Evolutionary conservation across 2,329 filamentous ascomycete genomes (phyloP).

Genomic region (Penicillium sp.): DNA sequence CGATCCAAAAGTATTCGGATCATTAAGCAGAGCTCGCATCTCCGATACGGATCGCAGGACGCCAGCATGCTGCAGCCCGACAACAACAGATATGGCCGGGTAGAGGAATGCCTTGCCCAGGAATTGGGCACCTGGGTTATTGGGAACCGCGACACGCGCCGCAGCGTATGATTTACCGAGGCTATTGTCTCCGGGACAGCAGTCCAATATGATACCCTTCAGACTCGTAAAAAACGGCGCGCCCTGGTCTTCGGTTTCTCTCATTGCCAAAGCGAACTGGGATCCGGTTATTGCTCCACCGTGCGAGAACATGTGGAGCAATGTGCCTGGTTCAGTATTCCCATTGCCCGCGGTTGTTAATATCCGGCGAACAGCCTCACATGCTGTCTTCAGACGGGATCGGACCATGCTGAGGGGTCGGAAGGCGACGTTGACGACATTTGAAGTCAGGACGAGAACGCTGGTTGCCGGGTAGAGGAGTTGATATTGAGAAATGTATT

Average conservation of each 20-base stretch:
- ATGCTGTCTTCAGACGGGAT: slow-evolving; percentile 19
- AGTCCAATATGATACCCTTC: slow-evolving; percentile 21
- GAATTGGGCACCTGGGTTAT: slow-evolving; percentile 6
- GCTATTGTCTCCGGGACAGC: slow-evolving; percentile 22
- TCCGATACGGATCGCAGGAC: slow-evolving; percentile 14
- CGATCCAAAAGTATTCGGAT: slow-evolving; percentile 15
- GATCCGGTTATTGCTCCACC: slow-evolving; percentile 23
- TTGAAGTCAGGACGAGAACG: slow-evolving; percentile 26
- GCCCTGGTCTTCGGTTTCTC: slow-evolving; percentile 9
- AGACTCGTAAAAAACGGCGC: slow-evolving; percentile 5
- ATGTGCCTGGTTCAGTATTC: slow-evolving; percentile 7
- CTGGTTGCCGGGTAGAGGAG: slow-evolving; percentile 20
- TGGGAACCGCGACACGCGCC: slow-evolving; percentile 13
- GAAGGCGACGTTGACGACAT: slow-evolving; percentile 18
- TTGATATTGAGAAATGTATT: slow-evolving; percentile 25
- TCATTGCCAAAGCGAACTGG: slow-evolving; percentile 23
- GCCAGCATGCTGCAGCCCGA: slow-evolving; percentile 12
- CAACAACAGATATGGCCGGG: slow-evolving; percentile 15
- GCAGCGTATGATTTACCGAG: slow-evolving; percentile 21
- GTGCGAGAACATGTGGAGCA: slow-evolving; percentile 28
- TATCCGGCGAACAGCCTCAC: slow-evolving; percentile 19
- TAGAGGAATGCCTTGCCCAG: slow-evolving; percentile 18
- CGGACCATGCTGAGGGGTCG: slow-evolving; percentile 20
- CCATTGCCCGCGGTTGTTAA: neutral
- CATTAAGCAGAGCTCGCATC: slow-evolving; percentile 19